These are phyloP conservation scores for Cryptosporidium canis DNA, from an alignment of 169 alveolate species.

Conservation along the genomic window DNA sequence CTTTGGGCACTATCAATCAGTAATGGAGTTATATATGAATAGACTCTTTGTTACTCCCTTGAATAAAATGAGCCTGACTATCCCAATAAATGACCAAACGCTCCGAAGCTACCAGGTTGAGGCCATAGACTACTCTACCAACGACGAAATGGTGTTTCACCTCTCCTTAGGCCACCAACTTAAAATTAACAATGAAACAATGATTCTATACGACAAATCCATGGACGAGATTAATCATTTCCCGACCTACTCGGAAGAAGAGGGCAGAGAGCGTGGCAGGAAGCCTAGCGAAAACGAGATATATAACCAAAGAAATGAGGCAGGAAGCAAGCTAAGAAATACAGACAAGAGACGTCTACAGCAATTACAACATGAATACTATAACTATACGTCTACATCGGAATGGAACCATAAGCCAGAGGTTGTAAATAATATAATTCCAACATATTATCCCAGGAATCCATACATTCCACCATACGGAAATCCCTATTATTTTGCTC, in stretches of 20 bases:
- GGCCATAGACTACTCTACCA: slow-evolving; percentile 26
- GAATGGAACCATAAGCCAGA: slow-evolving; percentile 67
- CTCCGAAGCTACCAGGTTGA: slow-evolving; percentile 58
- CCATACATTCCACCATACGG: slow-evolving; percentile 72
- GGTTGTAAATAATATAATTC: slow-evolving; percentile 34
- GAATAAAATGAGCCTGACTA: slow-evolving; percentile 36
- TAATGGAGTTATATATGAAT: slow-evolving; percentile 28
- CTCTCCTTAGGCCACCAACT: slow-evolving; percentile 34
- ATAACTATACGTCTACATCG: slow-evolving; percentile 61
- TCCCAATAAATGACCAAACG: slow-evolving; percentile 27
- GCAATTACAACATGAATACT: slow-evolving; percentile 36
- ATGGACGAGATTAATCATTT: slow-evolving; percentile 19
- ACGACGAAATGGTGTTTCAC: slow-evolving; percentile 23
- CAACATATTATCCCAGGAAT: slow-evolving; percentile 69
- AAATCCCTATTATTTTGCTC: slow-evolving; percentile 69
- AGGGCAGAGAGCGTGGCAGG: background rate
- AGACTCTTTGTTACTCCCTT: slow-evolving; percentile 35
- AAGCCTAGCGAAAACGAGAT: background rate
- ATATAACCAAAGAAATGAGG: background rate
- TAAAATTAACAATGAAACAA: slow-evolving; percentile 33
- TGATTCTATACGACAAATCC: slow-evolving; percentile 1
- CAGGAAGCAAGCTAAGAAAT: slow-evolving; percentile 33
- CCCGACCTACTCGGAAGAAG: slow-evolving; percentile 21
- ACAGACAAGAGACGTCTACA: background rate
- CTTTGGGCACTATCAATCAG: slow-evolving; percentile 20